Base-by-base conservation (phyloP, 805 yeast genomes). In the Hanseniaspora hatyaiensis region DNA sequence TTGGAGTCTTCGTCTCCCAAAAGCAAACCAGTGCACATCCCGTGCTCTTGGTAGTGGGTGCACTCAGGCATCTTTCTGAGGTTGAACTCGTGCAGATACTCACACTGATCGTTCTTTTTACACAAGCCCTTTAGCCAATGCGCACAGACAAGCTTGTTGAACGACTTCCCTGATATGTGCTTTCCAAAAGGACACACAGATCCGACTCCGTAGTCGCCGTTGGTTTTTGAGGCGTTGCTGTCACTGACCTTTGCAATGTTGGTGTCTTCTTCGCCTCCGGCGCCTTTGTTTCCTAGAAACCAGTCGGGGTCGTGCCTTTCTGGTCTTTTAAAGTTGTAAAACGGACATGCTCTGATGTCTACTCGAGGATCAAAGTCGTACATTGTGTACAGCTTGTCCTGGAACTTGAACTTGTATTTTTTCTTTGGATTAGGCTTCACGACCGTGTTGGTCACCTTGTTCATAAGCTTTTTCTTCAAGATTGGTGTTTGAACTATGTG, bases 41-140 rank as follows among this genome's bases (percentile, higher is more conserved):
- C 94, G 53, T 70, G 69, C 61, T 85, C 80, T 37, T 86, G 72
- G 63, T 75, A 89, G 63, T 85, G 84, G 20, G 86, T 74, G 63
- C 99, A 92, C 63, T 92, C 98, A 3, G 97, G 97, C 94, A 92
- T 89, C 64, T 84, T 86, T 51, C 94, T 72, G 56, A 92, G 66
- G 59, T 92, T 89, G 59, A 88, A 88, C 61, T 92, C 99, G 64
- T 92, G 99, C 38, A 92, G 66, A 58, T 85, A 92, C 67, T 92
- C 99, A 64, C 99, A 92, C 54, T 84, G 85, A 55, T 87, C 95
- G 43, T 94, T 94, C 69, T 89, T 89, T 66, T 92, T 92, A 65
- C 99, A 92, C 30, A 92, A 73, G 0, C 99, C 99, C 54, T 96
- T 75, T 30, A 92, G 74, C 99, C 98, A 92, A 68, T 92, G 96